Base-by-base conservation (phyloP, 2,329 filamentous ascomycete genomes). In the Ascochyta lentis region DNA sequence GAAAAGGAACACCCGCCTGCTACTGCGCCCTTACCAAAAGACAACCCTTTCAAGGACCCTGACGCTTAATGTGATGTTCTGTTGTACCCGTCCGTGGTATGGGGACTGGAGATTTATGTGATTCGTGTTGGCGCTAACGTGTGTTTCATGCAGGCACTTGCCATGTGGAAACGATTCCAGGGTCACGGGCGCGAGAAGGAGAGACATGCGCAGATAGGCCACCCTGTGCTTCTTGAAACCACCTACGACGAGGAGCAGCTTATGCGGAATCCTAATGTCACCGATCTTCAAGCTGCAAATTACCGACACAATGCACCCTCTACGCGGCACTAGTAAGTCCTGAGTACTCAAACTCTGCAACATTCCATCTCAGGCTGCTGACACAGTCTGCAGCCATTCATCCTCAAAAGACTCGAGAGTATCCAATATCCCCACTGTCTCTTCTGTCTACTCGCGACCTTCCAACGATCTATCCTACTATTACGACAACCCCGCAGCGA, bases 381-480 rank as follows among this genome's bases (percentile, higher is more conserved):
- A 56, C 34, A 58, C 43, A 42, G 45, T 23, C 19, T 63, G 55
- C 54, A 66, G 69, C 44, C 50, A 61, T 37, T 59, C 65, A 24
- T 62, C 69, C n/a, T 67, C 66, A 13, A 54, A 60, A 23, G 63
- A 67, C 37, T 67, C 69, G 34, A 65, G 63, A 49, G 57, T 58
- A 2, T 71, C 71, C 8, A 65, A 70, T 54, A 64, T 66, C 8
- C 67, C 68, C 7, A 71, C 72, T 34, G 65, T 69, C 22, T 88
- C 87, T 29, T 89, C 88, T 15, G 63, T 86, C 42, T 89, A 89
- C 70, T 86, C 86, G 41, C 81, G 84, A 69, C 81, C 78, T 40
- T 84, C 80, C 57, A 80, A 81, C 13, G 61, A 66, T 24, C 22
- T 60, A 22, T 51, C 53, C 35, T 63, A 70, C 46, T 63, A 58